Conservation (phyloP, 768 basidiomycete species). For the Podaxis sp. region DNA sequence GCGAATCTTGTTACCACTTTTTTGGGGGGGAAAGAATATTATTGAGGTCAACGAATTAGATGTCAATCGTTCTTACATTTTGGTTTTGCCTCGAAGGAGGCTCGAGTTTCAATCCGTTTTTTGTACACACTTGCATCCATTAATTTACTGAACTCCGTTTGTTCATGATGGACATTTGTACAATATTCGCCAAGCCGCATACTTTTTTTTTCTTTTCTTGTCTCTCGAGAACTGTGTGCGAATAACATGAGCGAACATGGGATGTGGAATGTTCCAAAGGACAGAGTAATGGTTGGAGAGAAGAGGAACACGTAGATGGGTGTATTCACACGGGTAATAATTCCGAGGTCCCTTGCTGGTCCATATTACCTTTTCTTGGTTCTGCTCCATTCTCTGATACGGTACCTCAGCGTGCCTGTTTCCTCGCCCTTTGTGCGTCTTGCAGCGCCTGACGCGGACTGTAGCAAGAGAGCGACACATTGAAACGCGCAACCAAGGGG, state of each 20-base stretch:
- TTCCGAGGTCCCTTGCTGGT: neutral
- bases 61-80: neutral
- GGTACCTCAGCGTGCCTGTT: neutral
- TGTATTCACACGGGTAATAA: neutral
- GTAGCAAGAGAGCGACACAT: neutral
- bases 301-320: neutral
- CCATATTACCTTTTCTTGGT: neutral
- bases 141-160: constrained; percentile 1
- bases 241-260: neutral
- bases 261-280: neutral
- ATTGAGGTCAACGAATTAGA: neutral
- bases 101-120: neutral
- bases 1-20: neutral
- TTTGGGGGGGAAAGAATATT: neutral
- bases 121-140: constrained; percentile 3
- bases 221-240: neutral
- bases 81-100: neutral
- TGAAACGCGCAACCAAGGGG: neutral
- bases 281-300: neutral
- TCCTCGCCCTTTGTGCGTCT: neutral
- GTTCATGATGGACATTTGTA: constrained; percentile 6
- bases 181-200: neutral
- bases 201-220: neutral
- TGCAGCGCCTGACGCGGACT: neutral
- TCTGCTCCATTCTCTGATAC: neutral